Evolutionary conservation across 2,329 filamentous ascomycete species (phyloP).

Genomic region (Ascochyta koolunga): DNA sequence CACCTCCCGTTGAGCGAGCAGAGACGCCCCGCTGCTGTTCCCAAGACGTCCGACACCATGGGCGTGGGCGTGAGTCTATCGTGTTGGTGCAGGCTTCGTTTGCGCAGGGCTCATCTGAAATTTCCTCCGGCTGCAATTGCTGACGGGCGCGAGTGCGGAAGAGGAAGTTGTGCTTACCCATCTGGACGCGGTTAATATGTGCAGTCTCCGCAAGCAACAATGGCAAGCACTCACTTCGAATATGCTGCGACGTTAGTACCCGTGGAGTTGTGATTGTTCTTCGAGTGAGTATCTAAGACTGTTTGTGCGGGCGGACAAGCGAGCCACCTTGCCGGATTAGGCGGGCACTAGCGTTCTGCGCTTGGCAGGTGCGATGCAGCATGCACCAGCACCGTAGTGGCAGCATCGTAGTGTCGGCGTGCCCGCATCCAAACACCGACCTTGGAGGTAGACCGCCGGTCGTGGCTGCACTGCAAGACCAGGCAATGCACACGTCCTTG

Average conservation of each 20-base stretch:
- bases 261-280: constrained; percentile 42
- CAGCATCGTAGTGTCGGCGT: constrained; percentile 3
- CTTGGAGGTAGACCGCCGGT: not conserved
- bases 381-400: too few species aligned
- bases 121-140: constrained; percentile 43
- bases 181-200: constrained; percentile 54
- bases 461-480: constrained; percentile 1
- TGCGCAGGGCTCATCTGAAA: constrained; percentile 27
- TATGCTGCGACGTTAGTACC: constrained; percentile 56
- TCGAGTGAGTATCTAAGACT: constrained; percentile 11
- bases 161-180: constrained; percentile 62
- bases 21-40: not conserved
- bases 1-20: not conserved
- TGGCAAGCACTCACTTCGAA: constrained; percentile 56
- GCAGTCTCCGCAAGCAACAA: constrained; percentile 4
- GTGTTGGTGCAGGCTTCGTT: constrained; percentile 11
- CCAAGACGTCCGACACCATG: not conserved
- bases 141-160: constrained; percentile 28
- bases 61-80: not conserved
- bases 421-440: constrained; percentile 8
- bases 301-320: constrained; percentile 25
- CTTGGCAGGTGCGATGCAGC: constrained; percentile 10
- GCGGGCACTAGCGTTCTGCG: not conserved
- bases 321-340: constrained; percentile 30
- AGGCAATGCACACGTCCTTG: constrained; percentile 9